phyloP scores from a whole-genome alignment of 371 early-diverging fungal genomes.

The Amoeboradix gromovi region DNA sequence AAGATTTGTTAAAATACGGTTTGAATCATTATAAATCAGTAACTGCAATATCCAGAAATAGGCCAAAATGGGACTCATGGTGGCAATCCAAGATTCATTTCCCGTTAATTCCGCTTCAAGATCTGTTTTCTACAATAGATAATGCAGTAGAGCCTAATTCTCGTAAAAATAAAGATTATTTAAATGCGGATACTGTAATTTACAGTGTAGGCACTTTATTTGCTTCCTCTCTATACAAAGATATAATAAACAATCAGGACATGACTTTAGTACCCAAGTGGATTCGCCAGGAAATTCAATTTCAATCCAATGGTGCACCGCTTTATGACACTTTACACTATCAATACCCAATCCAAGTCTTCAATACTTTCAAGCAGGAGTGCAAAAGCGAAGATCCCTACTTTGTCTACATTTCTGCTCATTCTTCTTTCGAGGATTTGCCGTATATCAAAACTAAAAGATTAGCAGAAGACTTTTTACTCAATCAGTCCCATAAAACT shows the following conservation, averaged over 20 bases:
- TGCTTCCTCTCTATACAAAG: background rate
- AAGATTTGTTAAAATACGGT: background rate
- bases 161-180: background rate
- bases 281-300: background rate
- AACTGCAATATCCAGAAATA: background rate
- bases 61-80: background rate
- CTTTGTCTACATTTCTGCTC: background rate
- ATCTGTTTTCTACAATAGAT: background rate
- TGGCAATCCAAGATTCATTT: background rate
- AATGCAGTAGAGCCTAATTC: background rate
- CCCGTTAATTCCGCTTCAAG: background rate
- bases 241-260: background rate
- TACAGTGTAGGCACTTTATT: background rate
- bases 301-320: background rate
- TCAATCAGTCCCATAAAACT: background rate
- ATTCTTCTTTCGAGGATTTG: background rate
- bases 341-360: background rate
- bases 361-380: background rate
- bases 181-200: background rate
- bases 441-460: background rate
- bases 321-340: background rate
- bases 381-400: background rate
- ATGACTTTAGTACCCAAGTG: background rate
- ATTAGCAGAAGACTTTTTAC: background rate
- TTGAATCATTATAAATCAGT: background rate